A percentile compares a stretch with the other conserved stretches of the same genome.
These are phyloP conservation scores for Hibiscus mutabilis DNA, from an alignment of 345 rosid species.

Conservation along the genomic window DNA sequence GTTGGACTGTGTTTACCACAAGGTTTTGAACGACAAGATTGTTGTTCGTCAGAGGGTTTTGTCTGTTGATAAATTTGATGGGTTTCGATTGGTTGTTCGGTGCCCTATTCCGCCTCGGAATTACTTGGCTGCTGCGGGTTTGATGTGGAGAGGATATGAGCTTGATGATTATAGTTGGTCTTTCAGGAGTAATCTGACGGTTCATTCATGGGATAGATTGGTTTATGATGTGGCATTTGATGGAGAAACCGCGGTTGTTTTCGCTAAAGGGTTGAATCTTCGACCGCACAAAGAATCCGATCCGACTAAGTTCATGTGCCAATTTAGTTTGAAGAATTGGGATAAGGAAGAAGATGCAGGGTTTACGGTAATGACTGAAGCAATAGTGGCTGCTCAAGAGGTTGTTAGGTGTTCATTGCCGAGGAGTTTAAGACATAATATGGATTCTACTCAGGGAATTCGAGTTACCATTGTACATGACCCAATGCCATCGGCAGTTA, in stretches of 20 bases:
- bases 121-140: conserved; percentile 49
- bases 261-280: conserved; percentile 85
- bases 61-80: conserved; percentile 52
- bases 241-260: conserved; percentile 57
- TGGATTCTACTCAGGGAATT: conserved; percentile 43
- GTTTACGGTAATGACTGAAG: conserved; percentile 41
- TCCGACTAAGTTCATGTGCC: conserved; percentile 61
- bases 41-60: conserved; percentile 26
- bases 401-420: conserved; percentile 82
- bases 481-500: conserved; percentile 21
- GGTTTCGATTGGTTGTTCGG: conserved; percentile 50
- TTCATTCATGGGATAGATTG: conserved; percentile 59
- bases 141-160: conserved; percentile 39
- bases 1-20: conserved; percentile 59
- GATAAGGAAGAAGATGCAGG: conserved; percentile 34
- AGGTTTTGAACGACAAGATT: conserved; percentile 4
- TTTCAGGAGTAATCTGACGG: conserved; percentile 28
- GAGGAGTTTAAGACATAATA: conserved; percentile 40
- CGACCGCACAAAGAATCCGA: conserved; percentile 67
- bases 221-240: conserved; percentile 77
- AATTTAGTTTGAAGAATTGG: conserved; percentile 41
- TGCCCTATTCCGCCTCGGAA: conserved; percentile 64
- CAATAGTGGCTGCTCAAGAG: conserved; percentile 82
- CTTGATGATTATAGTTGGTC: conserved; percentile 14
- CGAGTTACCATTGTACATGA: conserved; percentile 30